Evolutionary conservation across 805 yeast species (phyloP).

Genomic region (Kodamaea laetipori): DNA sequence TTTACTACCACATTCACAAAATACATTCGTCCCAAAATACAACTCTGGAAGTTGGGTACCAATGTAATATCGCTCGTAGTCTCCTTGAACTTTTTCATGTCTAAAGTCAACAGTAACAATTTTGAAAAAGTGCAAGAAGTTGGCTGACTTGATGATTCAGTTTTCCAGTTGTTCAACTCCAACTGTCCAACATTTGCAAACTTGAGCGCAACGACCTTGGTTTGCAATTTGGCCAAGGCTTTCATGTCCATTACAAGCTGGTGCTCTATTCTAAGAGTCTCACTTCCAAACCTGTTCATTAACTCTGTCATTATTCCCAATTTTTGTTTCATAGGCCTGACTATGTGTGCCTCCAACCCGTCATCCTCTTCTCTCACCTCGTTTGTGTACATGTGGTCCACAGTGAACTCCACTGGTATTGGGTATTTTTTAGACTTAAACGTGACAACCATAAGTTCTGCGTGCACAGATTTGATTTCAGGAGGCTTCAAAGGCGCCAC

Average conservation of each 20-base stretch:
- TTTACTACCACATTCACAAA: slow-evolving; percentile 22
- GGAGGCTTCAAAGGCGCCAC: slow-evolving; percentile 21
- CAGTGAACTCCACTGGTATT: slow-evolving; percentile 41
- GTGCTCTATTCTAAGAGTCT: slow-evolving; percentile 19
- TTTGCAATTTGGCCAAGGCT: slow-evolving; percentile 25
- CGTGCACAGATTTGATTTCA: slow-evolving; percentile 22
- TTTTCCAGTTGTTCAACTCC: slow-evolving; percentile 10
- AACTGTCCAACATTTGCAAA: slow-evolving; percentile 16
- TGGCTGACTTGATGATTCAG: not conserved
- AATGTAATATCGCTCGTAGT: slow-evolving; percentile 19
- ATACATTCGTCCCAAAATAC: slow-evolving; percentile 31
- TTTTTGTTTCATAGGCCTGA: slow-evolving; percentile 24
- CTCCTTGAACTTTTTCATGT: slow-evolving; percentile 16
- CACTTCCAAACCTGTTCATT: slow-evolving; percentile 20
- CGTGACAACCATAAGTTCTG: slow-evolving; percentile 36
- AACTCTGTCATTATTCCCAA: slow-evolving; percentile 21
- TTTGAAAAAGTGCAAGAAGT: slow-evolving; percentile 7
- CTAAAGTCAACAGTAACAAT: slow-evolving; percentile 11
- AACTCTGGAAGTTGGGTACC: slow-evolving; percentile 33
- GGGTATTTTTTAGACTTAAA: slow-evolving; percentile 35
- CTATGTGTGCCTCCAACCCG: slow-evolving; percentile 23
- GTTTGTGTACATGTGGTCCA: slow-evolving; percentile 33
- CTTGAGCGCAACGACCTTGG: slow-evolving; percentile 23
- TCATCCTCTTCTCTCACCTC: slow-evolving; percentile 17
- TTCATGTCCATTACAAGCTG: slow-evolving; percentile 31